Evolutionary conservation across 23 red algal species (phyloP).

Genomic region (Gracilaria caudata): DNA sequence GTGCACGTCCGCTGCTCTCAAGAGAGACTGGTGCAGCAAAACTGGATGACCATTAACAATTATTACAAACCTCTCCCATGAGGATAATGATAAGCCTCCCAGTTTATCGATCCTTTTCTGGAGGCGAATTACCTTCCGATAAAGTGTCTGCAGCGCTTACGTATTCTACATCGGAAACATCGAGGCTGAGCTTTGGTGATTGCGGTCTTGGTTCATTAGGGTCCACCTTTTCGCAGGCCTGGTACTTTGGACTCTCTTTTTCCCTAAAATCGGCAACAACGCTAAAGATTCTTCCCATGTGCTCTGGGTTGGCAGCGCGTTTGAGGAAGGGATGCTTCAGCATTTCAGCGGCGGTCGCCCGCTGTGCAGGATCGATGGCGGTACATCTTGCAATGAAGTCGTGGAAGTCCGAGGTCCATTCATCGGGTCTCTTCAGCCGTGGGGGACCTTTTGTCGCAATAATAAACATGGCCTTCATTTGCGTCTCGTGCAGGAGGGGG

Average conservation of each 20-base stretch:
- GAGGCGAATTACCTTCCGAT: conserved; percentile 1
- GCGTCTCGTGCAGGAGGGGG: conserved; percentile 83
- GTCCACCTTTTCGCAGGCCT: conserved; percentile 30
- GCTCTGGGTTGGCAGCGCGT: conserved; percentile 58
- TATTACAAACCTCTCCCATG: conserved; percentile 6
- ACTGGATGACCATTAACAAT: neutral
- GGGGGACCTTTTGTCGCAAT: conserved; percentile 93
- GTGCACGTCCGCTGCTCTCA: neutral
- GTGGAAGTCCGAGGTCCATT: conserved; percentile 86
- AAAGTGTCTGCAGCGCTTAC: conserved; percentile 39
- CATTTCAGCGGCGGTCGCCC: conserved; percentile 77
- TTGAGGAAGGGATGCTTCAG: conserved; percentile 88
- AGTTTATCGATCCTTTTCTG: conserved; percentile 18
- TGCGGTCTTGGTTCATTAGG: conserved; percentile 33
- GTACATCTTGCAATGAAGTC: conserved; percentile 87
- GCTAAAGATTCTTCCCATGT: conserved; percentile 79
- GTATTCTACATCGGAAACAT: conserved; percentile 25
- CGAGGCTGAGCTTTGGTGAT: conserved; percentile 32
- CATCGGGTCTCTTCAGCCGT: conserved; percentile 57
- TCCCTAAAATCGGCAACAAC: conserved; percentile 73
- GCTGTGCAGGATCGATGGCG: conserved; percentile 59
- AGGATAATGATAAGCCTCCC: neutral
- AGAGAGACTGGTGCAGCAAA: neutral
- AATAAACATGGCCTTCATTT: conserved; percentile 94
- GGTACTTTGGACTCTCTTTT: conserved; percentile 54